phyloP scores from a whole-genome alignment of 129 eudicot genomes.

The Artemisia argyi region DNA sequence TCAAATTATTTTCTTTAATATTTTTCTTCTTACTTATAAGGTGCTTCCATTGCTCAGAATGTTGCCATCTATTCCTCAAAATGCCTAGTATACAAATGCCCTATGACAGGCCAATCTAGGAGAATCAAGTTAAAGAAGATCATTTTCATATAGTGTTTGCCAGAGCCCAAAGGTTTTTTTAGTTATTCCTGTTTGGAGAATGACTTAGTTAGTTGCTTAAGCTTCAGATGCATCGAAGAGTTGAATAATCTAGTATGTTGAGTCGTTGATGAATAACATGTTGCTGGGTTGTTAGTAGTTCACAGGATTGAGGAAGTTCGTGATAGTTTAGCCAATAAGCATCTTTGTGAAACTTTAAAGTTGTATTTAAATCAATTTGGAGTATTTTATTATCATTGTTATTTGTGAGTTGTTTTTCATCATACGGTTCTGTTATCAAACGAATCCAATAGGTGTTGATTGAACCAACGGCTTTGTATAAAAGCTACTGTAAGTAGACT shows the following conservation, averaged over 20 bases:
- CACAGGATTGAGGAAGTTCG: neutral
- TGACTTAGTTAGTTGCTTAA: no score
- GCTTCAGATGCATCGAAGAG: neutral
- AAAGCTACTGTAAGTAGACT: no score
- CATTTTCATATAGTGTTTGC: neutral
- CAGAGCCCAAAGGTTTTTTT: neutral
- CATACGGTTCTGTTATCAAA: neutral
- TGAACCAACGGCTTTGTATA: no score
- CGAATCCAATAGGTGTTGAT: neutral
- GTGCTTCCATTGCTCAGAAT: no score
- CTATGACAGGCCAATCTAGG: neutral
- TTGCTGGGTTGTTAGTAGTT: neutral
- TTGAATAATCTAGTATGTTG: neutral
- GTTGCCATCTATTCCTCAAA: neutral
- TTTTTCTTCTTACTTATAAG: no score
- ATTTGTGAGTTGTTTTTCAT: neutral
- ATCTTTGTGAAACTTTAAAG: neutral
- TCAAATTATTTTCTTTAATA: no score
- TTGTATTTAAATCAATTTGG: neutral
- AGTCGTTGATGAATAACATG: neutral
- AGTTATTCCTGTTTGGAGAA: no score
- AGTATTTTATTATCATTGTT: neutral
- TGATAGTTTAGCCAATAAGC: neutral
- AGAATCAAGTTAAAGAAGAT: constrained; percentile 12
- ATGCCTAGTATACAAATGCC: neutral